Percentiles rank a stretch among this genome's conserved stretches.
Conservation (phyloP, 2,329 filamentous ascomycete species). For the Fusarium sacchari region DNA sequence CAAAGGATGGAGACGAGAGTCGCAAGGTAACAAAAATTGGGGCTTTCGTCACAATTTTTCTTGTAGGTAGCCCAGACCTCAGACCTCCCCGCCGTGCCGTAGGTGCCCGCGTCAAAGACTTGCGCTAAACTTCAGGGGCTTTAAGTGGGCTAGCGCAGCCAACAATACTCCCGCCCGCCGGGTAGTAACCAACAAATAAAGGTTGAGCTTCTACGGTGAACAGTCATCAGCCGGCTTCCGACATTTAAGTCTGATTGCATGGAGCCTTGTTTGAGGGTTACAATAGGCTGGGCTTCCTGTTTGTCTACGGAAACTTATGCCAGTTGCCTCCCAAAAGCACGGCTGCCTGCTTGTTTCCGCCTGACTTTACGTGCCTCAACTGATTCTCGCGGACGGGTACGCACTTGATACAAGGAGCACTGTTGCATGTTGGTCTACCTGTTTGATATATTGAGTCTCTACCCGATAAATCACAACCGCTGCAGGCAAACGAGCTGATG, state of each 20-base stretch:
- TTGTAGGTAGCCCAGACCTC: slow-evolving; percentile 4
- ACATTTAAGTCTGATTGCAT: not conserved
- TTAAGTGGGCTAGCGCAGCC: slow-evolving; percentile 27
- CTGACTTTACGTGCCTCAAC: not conserved
- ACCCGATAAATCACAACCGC: slow-evolving; percentile 10
- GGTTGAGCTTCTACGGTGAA: not conserved
- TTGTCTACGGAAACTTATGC: not conserved
- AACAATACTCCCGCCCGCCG: slow-evolving; percentile 4
- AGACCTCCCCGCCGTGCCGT: slow-evolving; percentile 38
- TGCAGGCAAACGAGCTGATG: slow-evolving; percentile 7
- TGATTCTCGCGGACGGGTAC: not conserved
- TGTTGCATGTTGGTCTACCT: slow-evolving; percentile 9
- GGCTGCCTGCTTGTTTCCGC: not conserved
- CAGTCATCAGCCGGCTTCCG: slow-evolving; percentile 33
- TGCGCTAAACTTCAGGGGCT: slow-evolving; percentile 30
- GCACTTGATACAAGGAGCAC: not conserved
- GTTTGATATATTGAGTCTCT: slow-evolving; percentile 19
- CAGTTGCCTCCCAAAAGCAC: not conserved
- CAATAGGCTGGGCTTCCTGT: not conserved
- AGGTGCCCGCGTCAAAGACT: slow-evolving; percentile 14
- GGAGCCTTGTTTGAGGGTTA: not conserved
- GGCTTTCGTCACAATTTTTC: slow-evolving; percentile 48
- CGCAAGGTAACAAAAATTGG: slow-evolving; percentile 41
- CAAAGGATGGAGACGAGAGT: slow-evolving; percentile 34
- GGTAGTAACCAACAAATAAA: slow-evolving; percentile 12